Conservation (phyloP, 352 stramenopile genomes). For the Globisporangium acanthophoron region DNA sequence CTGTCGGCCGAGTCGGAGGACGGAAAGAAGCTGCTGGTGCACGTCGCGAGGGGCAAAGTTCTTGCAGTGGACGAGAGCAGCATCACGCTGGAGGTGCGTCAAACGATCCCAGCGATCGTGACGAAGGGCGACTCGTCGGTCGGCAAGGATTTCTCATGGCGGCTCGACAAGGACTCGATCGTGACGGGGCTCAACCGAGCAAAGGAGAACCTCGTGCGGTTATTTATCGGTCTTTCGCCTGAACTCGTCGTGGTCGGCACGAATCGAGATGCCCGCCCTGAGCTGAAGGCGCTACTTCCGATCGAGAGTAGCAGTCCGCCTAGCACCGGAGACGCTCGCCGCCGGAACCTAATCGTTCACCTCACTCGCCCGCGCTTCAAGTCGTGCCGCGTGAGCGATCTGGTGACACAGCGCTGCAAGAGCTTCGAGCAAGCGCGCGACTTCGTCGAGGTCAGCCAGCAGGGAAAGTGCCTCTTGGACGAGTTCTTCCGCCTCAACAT, state of each 20-base stretch:
- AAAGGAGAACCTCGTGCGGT: conserved; percentile 71
- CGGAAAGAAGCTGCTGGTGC: conserved; percentile 53
- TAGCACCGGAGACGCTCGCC: conserved; percentile 37
- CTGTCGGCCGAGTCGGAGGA: conserved; percentile 68
- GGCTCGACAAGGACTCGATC: conserved; percentile 73
- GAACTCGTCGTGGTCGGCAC: conserved; percentile 42
- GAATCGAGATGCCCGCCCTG: conserved; percentile 18
- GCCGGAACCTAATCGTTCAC: conserved; percentile 63
- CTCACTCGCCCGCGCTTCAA: conserved; percentile 57
- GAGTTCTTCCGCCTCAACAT: conserved; percentile 66
- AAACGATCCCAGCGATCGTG: conserved; percentile 60
- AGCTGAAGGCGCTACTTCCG: conserved; percentile 24
- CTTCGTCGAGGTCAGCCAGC: conserved; percentile 7
- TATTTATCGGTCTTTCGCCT: conserved; percentile 55
- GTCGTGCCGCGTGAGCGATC: conserved; percentile 30
- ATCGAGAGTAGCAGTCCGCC: conserved; percentile 1
- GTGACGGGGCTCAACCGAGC: conserved; percentile 58
- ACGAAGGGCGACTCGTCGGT: conserved; percentile 47
- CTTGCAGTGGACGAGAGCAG: conserved; percentile 34
- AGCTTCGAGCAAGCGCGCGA: background rate
- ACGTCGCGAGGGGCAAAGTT: conserved; percentile 52
- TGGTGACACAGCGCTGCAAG: conserved; percentile 32
- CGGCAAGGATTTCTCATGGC: conserved; percentile 56
- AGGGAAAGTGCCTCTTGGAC: conserved; percentile 26
- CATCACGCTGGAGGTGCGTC: conserved; percentile 49